These are phyloP conservation scores for Agapanthus africanus DNA, from an alignment of 106 monocot species.

Conservation along the genomic window DNA sequence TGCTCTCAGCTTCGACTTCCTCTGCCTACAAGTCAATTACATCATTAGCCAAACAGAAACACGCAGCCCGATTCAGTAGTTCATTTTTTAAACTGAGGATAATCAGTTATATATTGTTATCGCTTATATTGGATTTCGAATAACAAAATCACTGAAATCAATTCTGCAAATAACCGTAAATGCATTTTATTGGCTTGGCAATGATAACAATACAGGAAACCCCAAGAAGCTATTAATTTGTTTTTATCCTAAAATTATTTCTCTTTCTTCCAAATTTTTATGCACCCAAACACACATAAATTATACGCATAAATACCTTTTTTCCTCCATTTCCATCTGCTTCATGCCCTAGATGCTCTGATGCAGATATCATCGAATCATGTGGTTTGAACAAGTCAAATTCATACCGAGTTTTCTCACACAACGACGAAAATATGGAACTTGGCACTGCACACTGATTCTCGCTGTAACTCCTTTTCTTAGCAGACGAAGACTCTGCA, in stretches of 20 bases:
- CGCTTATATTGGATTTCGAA: too few species aligned
- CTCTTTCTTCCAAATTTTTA: too few species aligned
- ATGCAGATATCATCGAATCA: neutral
- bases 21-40: slow-evolving; percentile 20
- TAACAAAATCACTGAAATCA: too few species aligned
- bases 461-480: slow-evolving; percentile 40
- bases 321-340: neutral
- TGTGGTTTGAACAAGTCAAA: slow-evolving; percentile 1
- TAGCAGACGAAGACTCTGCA: slow-evolving; percentile 39
- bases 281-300: neutral
- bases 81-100: too few species aligned
- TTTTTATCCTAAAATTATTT: too few species aligned
- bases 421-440: slow-evolving; percentile 15
- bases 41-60: neutral
- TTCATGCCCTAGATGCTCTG: slow-evolving; percentile 13
- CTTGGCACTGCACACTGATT: slow-evolving; percentile 26
- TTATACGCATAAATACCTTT: slow-evolving; percentile 16
- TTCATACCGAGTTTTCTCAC: neutral
- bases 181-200: too few species aligned
- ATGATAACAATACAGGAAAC: too few species aligned
- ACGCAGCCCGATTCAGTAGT: too few species aligned
- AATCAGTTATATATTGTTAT: too few species aligned
- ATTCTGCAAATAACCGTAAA: too few species aligned
- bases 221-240: too few species aligned
- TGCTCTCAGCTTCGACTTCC: slow-evolving; percentile 38